These are phyloP conservation scores for Trapa incisa DNA, from an alignment of 345 rosid genomes.

Conservation along the genomic window DNA sequence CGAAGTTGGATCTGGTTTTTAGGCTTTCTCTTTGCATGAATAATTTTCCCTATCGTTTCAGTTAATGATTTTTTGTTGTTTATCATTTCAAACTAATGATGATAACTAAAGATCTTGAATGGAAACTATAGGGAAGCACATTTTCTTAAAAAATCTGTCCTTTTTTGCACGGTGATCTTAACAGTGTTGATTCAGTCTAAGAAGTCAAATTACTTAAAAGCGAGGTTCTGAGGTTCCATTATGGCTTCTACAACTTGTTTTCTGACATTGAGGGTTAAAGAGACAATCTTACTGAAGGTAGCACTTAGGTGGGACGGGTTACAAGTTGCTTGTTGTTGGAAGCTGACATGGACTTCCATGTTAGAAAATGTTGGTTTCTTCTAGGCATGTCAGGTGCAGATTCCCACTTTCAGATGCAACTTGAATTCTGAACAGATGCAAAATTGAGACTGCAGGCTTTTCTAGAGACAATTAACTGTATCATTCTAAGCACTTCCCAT, in stretches of 20 bases:
- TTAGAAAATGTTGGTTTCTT: background rate
- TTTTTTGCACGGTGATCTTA: too few species aligned
- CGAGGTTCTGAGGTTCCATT: background rate
- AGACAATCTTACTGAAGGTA: background rate
- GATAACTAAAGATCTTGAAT: background rate
- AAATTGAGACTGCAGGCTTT: background rate
- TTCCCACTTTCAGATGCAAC: background rate
- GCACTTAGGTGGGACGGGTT: background rate
- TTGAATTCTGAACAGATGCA: background rate
- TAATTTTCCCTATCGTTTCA: background rate
- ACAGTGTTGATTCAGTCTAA: background rate
- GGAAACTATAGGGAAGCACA: background rate
- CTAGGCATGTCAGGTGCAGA: background rate
- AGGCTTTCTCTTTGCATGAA: background rate
- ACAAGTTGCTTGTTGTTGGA: background rate
- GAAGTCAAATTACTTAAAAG: background rate
- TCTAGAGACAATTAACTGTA: background rate
- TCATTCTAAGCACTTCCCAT: background rate
- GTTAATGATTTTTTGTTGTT: too few species aligned
- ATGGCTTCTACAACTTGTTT: too few species aligned
- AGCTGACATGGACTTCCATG: background rate
- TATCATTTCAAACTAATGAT: background rate
- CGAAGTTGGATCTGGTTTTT: background rate
- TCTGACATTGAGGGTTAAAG: too few species aligned
- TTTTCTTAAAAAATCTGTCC: background rate